Evolutionary conservation across 192 early-diverging fungal genomes (phyloP).

Genomic region (Entomortierella lignicola): DNA sequence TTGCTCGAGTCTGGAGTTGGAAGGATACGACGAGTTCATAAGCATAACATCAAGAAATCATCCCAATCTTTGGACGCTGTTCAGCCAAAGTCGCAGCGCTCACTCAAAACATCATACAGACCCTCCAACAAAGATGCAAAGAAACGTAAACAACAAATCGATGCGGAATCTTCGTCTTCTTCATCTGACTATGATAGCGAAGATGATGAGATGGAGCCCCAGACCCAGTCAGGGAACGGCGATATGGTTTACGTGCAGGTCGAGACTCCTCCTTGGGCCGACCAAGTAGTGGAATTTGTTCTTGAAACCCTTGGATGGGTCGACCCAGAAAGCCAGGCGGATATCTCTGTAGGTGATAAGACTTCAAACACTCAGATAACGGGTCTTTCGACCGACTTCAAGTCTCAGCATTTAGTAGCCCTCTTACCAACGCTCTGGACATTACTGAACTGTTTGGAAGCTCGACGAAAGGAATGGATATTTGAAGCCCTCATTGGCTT

Average conservation of each 20-base stretch:
- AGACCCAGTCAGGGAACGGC: conserved; percentile 1
- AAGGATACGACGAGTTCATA: conserved; percentile 23
- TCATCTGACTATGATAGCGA: conserved; percentile 45
- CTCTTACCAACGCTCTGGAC: conserved; percentile 65
- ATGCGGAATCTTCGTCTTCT: not conserved
- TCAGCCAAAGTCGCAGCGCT: conserved; percentile 4
- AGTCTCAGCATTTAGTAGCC: conserved; percentile 56
- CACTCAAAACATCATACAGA: conserved; percentile 17
- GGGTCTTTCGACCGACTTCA: conserved; percentile 50
- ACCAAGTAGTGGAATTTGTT: conserved; percentile 68
- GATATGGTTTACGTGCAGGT: conserved; percentile 28
- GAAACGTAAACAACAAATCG: conserved; percentile 10
- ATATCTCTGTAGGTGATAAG: not conserved
- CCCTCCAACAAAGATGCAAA: conserved; percentile 38
- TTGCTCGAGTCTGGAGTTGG: conserved; percentile 56
- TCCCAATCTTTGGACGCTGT: not conserved
- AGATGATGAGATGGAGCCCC: conserved; percentile 5
- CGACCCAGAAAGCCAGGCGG: conserved; percentile 9
- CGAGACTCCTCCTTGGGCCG: conserved; percentile 57
- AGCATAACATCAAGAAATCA: conserved; percentile 11
- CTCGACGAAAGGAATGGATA: conserved; percentile 37
- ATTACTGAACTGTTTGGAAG: conserved; percentile 59
- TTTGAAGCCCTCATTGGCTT: conserved; percentile 45
- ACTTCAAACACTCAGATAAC: conserved; percentile 39
- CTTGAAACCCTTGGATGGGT: conserved; percentile 61